Evolutionary conservation across 1,284 basidiomycete species (phyloP).

Genomic region (Spongispora temasekensis): DNA sequence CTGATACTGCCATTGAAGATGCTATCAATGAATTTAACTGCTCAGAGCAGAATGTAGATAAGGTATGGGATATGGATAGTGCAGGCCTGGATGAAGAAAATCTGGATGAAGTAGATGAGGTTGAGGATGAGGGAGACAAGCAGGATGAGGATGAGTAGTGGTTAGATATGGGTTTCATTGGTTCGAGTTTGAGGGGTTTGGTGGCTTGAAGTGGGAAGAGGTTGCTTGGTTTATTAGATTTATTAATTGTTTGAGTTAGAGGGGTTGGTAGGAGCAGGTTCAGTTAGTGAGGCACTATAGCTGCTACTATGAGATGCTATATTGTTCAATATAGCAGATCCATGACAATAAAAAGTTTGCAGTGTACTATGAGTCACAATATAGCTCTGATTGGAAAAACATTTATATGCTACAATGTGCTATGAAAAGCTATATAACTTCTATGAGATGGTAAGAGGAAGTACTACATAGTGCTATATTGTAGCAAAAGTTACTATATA

Average conservation of each 20-base stretch:
- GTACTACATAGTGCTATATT: not conserved
- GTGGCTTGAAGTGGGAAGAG: too few species aligned
- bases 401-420: not conserved
- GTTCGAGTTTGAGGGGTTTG: too few species aligned
- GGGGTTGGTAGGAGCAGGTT: not conserved
- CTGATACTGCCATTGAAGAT: too few species aligned
- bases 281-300: not conserved
- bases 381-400: not conserved
- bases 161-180: too few species aligned
- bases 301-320: not conserved
- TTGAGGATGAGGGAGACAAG: too few species aligned
- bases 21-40: too few species aligned
- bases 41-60: too few species aligned
- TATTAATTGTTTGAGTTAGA: not conserved
- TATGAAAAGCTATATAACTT: not conserved
- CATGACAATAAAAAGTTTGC: not conserved
- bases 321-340: not conserved
- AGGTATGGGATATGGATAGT: too few species aligned
- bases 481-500: not conserved
- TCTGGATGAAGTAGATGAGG: too few species aligned
- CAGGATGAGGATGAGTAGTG: too few species aligned
- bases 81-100: too few species aligned
- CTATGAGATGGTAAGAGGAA: not conserved
- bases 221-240: too few species aligned
- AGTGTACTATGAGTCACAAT: not conserved